These are phyloP conservation scores for Fusarium nisikadoi DNA, from an alignment of 2,329 filamentous ascomycete genomes.

Conservation along the genomic window DNA sequence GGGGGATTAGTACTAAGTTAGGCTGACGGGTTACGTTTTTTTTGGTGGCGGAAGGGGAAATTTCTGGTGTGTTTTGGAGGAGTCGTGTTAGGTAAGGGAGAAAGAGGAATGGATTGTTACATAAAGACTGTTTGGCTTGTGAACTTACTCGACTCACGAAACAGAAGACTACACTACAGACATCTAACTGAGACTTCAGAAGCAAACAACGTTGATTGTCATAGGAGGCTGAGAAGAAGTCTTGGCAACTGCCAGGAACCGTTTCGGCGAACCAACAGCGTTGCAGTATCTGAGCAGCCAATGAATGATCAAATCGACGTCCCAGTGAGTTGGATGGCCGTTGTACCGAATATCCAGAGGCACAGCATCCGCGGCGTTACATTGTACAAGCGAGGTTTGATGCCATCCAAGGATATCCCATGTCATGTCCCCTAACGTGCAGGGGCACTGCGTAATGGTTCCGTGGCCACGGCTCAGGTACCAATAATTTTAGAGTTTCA, in stretches of 20 bases:
- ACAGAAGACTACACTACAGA: background rate
- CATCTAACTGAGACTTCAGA: background rate
- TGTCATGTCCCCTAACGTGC: background rate
- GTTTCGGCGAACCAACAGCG: background rate
- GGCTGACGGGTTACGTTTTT: background rate
- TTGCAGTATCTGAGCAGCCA: background rate
- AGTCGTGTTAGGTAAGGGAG: background rate
- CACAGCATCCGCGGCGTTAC: background rate
- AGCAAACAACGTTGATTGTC: background rate
- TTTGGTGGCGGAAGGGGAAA: background rate
- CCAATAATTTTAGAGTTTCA: background rate
- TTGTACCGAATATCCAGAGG: background rate
- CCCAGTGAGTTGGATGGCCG: background rate
- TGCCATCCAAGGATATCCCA: background rate
- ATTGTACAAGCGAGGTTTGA: background rate
- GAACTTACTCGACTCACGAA: background rate
- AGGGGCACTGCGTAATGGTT: background rate
- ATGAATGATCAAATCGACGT: background rate
- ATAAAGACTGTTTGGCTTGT: background rate
- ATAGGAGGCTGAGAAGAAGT: background rate
- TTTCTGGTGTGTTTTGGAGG: background rate
- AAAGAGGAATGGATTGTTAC: background rate
- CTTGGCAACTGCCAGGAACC: background rate
- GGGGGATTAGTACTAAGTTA: background rate
- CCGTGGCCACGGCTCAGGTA: conserved; percentile 15